A percentile compares a stretch with the other conserved stretches of the same genome.
Conservation (phyloP, 1,284 basidiomycete species). For the Pyrrhoderma lamaoense region DNA sequence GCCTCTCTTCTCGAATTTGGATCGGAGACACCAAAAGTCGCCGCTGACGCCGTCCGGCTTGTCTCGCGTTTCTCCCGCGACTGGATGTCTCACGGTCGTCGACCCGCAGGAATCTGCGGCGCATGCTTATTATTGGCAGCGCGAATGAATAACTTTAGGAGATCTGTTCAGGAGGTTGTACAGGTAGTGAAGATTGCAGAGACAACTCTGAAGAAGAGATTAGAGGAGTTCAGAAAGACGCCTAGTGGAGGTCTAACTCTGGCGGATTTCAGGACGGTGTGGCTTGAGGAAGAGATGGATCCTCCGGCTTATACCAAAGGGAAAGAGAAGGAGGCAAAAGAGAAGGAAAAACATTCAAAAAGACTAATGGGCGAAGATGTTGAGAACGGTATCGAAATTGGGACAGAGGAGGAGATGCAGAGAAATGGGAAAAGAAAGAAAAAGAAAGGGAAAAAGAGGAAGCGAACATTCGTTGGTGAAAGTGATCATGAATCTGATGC, state of each 20-base stretch:
- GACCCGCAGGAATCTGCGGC: constrained; percentile 96
- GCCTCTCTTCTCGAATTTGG: constrained; percentile 96
- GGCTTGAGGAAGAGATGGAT: constrained; percentile 87
- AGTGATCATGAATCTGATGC: no score
- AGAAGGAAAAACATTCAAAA: constrained; percentile 34
- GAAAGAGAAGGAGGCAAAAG: constrained; percentile 60
- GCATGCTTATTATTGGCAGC: constrained; percentile 93
- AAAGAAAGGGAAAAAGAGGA: constrained; percentile 28
- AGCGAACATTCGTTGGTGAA: constrained; percentile 33
- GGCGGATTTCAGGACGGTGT: constrained; percentile 86
- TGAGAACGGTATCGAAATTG: constrained; percentile 27
- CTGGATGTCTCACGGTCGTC: constrained; percentile 94
- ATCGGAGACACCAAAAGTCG: constrained; percentile 86
- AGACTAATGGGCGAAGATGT: constrained; percentile 22
- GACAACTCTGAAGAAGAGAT: constrained; percentile 84
- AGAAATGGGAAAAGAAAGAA: constrained; percentile 22
- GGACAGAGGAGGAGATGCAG: constrained; percentile 18
- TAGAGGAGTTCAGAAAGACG: constrained; percentile 95
- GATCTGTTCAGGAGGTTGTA: constrained; percentile 91
- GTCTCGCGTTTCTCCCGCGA: constrained; percentile 94
- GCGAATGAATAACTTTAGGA: constrained; percentile 96
- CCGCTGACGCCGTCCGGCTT: constrained; percentile 89
- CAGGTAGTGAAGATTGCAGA: constrained; percentile 99
- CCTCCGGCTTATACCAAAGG: constrained; percentile 84
- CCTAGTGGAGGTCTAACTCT: constrained; percentile 82